Conservation (phyloP, 2,329 filamentous ascomycete genomes). For the Aspergillus sojae region DNA sequence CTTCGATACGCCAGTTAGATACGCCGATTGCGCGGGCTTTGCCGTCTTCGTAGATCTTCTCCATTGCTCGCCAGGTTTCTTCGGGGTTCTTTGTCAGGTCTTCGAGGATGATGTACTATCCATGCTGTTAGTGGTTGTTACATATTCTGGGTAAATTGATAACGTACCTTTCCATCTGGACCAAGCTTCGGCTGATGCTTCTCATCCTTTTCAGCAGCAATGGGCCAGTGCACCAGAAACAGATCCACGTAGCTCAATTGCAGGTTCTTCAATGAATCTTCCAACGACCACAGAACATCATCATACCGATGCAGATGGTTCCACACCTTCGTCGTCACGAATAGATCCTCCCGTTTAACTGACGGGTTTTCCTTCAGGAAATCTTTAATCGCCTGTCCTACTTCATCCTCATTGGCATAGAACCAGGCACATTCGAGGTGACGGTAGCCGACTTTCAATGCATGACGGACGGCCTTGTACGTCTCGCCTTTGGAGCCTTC, state of each 20-base stretch:
- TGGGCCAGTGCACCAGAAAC: constrained; percentile 61
- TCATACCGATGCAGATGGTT: constrained; percentile 54
- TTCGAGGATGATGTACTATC: constrained; percentile 63
- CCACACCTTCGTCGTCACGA: constrained; percentile 57
- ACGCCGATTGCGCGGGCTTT: constrained; percentile 73
- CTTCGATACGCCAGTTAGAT: constrained; percentile 68
- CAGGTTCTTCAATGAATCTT: constrained; percentile 64
- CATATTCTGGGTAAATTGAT: too few relatives aligned
- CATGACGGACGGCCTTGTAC: constrained; percentile 57
- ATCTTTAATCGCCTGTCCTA: constrained; percentile 55
- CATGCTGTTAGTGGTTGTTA: background rate
- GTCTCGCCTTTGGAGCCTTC: constrained; percentile 64
- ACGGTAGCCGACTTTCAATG: constrained; percentile 55
- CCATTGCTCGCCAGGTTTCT: constrained; percentile 68
- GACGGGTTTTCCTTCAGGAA: constrained; percentile 54
- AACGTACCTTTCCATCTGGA: constrained; percentile 50
- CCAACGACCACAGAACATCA: constrained; percentile 56
- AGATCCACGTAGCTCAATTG: constrained; percentile 72
- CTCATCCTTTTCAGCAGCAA: constrained; percentile 52
- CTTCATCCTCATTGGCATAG: constrained; percentile 58
- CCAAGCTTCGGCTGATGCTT: constrained; percentile 52
- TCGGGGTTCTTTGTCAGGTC: constrained; percentile 66
- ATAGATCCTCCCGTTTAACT: constrained; percentile 54
- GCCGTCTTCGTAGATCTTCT: constrained; percentile 61
- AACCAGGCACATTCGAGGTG: constrained; percentile 61